These are phyloP conservation scores for Grifola frondosa DNA, from an alignment of 1,284 basidiomycete genomes.

Conservation along the genomic window DNA sequence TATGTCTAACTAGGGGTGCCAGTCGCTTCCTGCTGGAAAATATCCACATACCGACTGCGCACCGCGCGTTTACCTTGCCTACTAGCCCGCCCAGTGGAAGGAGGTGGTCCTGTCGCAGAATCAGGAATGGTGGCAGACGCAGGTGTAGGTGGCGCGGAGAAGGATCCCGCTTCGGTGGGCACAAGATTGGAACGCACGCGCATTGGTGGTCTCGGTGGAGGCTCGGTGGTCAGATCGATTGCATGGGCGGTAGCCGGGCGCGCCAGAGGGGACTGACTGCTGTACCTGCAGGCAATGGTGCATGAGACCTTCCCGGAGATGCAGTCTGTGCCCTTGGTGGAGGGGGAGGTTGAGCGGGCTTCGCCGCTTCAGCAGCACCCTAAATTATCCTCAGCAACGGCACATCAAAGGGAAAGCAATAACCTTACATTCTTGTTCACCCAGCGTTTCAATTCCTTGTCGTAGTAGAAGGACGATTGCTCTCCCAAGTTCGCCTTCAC, in stretches of 20 bases:
- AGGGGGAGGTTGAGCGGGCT: conserved; percentile 55
- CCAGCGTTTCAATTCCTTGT: conserved; percentile 94
- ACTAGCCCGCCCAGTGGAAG: conserved; percentile 54
- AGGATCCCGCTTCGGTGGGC: conserved; percentile 42
- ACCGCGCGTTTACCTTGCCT: conserved; percentile 72
- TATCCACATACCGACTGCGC: conserved; percentile 82
- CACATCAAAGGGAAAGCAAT: not conserved
- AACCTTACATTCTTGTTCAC: conserved; percentile 85
- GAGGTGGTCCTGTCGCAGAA: conserved; percentile 41
- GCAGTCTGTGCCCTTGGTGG: conserved; percentile 79
- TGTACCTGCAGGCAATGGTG: conserved; percentile 24
- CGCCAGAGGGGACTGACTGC: conserved; percentile 47
- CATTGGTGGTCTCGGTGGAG: conserved; percentile 49
- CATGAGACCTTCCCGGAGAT: conserved; percentile 58
- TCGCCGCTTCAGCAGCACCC: conserved; percentile 51
- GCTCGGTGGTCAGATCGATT: conserved; percentile 53
- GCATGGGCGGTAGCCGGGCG: conserved; percentile 55
- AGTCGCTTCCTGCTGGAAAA: conserved; percentile 61
- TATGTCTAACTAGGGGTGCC: conserved; percentile 13
- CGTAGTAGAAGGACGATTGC: conserved; percentile 90
- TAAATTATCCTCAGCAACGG: conserved; percentile 29
- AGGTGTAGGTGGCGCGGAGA: conserved; percentile 27
- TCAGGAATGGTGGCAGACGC: conserved; percentile 41
- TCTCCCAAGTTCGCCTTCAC: conserved; percentile 93
- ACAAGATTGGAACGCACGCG: conserved; percentile 67